Conservation (phyloP, 345 rosid species). For the Sonneratia alba region DNA sequence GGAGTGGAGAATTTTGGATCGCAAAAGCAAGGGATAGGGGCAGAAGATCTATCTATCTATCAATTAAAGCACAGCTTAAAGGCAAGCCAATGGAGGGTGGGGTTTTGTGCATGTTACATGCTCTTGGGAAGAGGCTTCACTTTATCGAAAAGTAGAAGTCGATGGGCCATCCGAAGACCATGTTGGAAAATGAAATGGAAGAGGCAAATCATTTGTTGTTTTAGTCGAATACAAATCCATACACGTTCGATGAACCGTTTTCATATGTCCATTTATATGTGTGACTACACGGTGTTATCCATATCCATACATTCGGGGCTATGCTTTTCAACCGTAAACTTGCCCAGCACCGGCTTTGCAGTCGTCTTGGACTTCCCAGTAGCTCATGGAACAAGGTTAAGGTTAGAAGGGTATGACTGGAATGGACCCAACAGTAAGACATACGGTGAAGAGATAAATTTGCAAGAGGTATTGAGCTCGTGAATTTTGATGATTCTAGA, state of each 20-base stretch:
- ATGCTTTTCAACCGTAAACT: too few relatives aligned
- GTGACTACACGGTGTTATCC: too few relatives aligned
- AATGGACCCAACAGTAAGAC: too few relatives aligned
- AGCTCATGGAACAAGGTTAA: too few relatives aligned
- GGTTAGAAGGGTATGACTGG: too few relatives aligned
- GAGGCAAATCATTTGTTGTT: neutral
- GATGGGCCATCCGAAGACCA: neutral
- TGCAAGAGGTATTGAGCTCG: too few relatives aligned
- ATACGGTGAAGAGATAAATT: too few relatives aligned
- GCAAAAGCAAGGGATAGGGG: neutral
- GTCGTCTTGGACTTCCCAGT: too few relatives aligned
- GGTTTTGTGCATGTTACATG: slow-evolving; percentile 11
- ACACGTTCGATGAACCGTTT: neutral
- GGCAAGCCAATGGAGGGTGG: slow-evolving; percentile 11
- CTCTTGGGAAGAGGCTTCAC: neutral
- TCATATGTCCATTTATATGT: neutral
- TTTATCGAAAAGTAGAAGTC: neutral
- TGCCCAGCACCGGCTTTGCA: too few relatives aligned
- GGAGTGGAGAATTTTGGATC: neutral
- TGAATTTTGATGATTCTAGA: too few relatives aligned
- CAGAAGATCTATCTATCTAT: slow-evolving; percentile 1
- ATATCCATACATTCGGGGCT: too few relatives aligned
- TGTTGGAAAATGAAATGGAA: neutral
- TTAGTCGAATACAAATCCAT: neutral
- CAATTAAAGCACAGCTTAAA: slow-evolving; percentile 2